Evolutionary conservation across 2,329 filamentous ascomycete species (phyloP), one percentile per base, ranked within the genome.

Genomic region (Balansia obtecta): DNA sequence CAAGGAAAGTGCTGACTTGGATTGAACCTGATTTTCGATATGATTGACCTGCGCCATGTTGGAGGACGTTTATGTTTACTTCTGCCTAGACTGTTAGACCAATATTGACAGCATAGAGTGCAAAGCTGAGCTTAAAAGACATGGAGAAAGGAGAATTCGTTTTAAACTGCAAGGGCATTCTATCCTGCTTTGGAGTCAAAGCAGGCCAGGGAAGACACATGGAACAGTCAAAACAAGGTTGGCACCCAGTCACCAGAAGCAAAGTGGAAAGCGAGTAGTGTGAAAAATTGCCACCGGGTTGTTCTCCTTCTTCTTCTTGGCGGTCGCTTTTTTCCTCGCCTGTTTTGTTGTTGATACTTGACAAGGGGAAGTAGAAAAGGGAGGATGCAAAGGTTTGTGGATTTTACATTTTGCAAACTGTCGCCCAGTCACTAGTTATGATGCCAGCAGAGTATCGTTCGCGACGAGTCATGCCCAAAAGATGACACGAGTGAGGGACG

Each of bases 1-100:
- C 50, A 79, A 73, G 50, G 76, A 55, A 34, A 77, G 50, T 66
- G 67, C 32, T 40, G 49, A 42, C 49, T 43, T 30, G 49, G 52
- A 10, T n/a, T 40, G 30, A 49, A 41, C 20, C 12, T 15, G n/a
- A 13, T 30, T 32, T 48, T 53, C 41, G 45, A 45, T 22, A 39
- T 38, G 16, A 42, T 46, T 41, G 47, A 49, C 38, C 32, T 46
- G 50, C 46, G 46, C 50, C 50, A 52, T 52, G 50, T 52, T 49
- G 50, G 50, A 34, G 46, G 50, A 27, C 47, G 50, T 40, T 49
- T 49, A 38, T 52, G 50, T 46, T 52, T 52, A 49, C 47, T 52
- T 49, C 50, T 52, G 22, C 34, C 37, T 49, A 43, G 16, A 34
- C 32, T 46, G 50, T 52, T 41, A 52, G 50, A 52, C 33, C 27